Evolutionary conservation across 1,284 basidiomycete species (phyloP), one percentile per base, ranked within the genome.

Genomic region (Sutorius eximius): DNA sequence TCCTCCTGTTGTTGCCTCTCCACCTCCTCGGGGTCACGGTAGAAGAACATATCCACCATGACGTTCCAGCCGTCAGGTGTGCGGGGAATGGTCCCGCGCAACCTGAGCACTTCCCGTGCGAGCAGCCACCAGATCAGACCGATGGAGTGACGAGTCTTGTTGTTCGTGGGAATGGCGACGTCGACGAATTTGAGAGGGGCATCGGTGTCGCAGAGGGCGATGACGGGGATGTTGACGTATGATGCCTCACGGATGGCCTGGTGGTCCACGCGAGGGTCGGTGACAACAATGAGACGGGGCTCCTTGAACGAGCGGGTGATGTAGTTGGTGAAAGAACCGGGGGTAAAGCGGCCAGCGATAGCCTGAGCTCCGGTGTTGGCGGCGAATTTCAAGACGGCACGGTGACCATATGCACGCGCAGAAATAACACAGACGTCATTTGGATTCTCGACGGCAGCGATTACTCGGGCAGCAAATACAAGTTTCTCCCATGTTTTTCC

Each of bases 1-100:
- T 94, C 92, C 73, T 95, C 93, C 72, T 91, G 87, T 69, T 92
- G 89, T 79, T 98, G 95, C 77, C 91, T 93, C 86, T 98, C 95
- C 66, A 97, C 90, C 80, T 98, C 96, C 75, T 98, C 95, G 60
- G 96, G 95, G 80, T 98, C 96, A 71, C 96, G 93, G 88, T 98
- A 99, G 89, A 98, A 98, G 93, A 98, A 98, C 93, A 98, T 95
- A 80, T 98, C 96, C 67, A 96, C 93, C 90, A 99, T 98, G 73
- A 97, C 90, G 73, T 88, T 90, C 94, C 96, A 98, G 69, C 91
- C 93, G 63, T 95, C 92, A 62, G 85, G 77, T 49, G 91, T 89
- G 68, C 95, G 87, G 61, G 94, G 88, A 73, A 98, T 87, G 59
- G 90, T 89, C 59, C 96, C 97, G 61, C 93, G 88, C 71, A 99